Conservation (phyloP, 2,329 filamentous ascomycete genomes). For the Elsinoe perseae region DNA sequence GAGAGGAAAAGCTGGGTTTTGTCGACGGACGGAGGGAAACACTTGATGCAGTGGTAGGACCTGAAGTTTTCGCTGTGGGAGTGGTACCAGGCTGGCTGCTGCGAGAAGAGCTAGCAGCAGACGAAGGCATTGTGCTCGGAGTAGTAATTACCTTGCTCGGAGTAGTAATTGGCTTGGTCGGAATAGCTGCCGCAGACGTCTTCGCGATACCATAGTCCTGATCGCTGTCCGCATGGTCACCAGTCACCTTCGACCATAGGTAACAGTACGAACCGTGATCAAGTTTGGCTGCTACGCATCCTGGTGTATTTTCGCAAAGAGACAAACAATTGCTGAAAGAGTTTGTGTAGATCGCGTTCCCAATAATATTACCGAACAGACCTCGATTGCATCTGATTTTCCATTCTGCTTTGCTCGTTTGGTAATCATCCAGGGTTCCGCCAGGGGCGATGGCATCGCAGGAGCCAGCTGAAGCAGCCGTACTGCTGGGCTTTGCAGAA, state of each 20-base stretch:
- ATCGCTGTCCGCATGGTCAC: not conserved
- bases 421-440: not conserved
- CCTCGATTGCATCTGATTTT: not conserved
- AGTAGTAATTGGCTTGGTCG: not conserved
- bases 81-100: not conserved
- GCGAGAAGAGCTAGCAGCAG: not conserved
- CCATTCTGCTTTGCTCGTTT: not conserved
- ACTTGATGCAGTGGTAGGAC: not conserved
- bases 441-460: not conserved
- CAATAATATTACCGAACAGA: not conserved
- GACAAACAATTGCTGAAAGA: not conserved
- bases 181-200: not conserved
- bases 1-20: not conserved
- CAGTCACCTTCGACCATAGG: not conserved
- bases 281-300: not conserved
- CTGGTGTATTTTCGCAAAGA: not conserved
- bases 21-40: not conserved
- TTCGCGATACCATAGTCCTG: not conserved
- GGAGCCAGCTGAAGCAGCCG: not conserved
- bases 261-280: not conserved
- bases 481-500: not conserved
- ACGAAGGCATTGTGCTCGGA: not conserved
- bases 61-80: not conserved
- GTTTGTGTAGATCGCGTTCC: not conserved
- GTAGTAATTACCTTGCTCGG: not conserved